Percentiles rank a stretch among this genome's conserved stretches.
Evolutionary conservation across 2,329 filamentous ascomycete genomes (phyloP).

Genomic region (Fusarium sp.): DNA sequence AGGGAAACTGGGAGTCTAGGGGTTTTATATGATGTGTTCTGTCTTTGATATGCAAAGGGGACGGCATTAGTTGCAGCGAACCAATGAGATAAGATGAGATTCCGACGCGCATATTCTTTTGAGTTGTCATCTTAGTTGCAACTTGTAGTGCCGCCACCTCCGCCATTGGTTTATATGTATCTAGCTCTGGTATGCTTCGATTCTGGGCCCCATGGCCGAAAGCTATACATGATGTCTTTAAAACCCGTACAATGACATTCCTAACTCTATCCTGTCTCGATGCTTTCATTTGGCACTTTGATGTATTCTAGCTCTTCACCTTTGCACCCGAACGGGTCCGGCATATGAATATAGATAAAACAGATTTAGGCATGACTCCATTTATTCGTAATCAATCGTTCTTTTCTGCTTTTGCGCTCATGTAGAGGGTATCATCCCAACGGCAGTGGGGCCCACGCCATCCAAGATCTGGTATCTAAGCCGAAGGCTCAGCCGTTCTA

Average conservation of each 20-base stretch:
- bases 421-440: constrained; percentile 6
- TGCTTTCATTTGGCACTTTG: no score
- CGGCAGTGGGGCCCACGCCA: background rate
- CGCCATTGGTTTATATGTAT: background rate
- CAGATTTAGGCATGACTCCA: constrained; percentile 1
- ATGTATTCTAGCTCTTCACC: background rate
- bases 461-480: constrained; percentile 15
- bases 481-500: constrained; percentile 34
- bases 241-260: constrained; percentile 34
- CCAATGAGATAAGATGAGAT: background rate
- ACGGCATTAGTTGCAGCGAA: background rate
- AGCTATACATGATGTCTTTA: constrained; percentile 31
- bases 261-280: constrained; percentile 1
- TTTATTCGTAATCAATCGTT: constrained; percentile 21
- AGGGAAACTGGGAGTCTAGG: background rate
- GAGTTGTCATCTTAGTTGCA: constrained; percentile 8
- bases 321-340: constrained; percentile 15
- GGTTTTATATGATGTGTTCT: constrained; percentile 8
- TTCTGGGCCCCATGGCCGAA: constrained; percentile 18
- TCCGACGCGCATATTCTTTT: constrained; percentile 9
- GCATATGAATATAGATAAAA: background rate
- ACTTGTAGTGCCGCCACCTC: constrained; percentile 24
- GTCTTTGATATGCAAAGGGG: constrained; percentile 7
- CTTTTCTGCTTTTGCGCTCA: constrained; percentile 10
- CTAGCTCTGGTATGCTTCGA: constrained; percentile 2